phyloP scores from a whole-genome alignment of 768 basidiomycete genomes.

The Amanita jacksonii region DNA sequence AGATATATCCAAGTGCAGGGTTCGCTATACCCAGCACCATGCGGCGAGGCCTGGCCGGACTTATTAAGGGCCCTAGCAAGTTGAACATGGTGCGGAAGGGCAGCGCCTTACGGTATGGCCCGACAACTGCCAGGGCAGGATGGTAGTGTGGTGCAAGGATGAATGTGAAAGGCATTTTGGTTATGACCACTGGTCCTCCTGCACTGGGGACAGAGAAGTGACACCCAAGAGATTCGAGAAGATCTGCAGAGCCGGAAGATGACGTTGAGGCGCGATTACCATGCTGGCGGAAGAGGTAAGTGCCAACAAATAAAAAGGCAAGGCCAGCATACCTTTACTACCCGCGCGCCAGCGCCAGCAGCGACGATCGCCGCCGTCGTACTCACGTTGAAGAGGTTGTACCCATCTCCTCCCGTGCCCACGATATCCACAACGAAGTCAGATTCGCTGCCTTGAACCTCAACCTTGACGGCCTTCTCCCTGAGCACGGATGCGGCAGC shows the following conservation, averaged over 20 bases:
- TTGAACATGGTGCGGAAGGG: constrained; percentile 98
- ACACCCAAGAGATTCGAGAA: constrained; percentile 79
- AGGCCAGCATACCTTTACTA: constrained; percentile 64
- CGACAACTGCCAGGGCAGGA: constrained; percentile 71
- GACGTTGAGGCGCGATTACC: constrained; percentile 89
- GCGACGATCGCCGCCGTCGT: constrained; percentile 92
- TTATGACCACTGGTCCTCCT: constrained; percentile 45
- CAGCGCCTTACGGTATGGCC: constrained; percentile 75
- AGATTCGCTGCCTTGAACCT: constrained; percentile 43
- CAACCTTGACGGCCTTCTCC: constrained; percentile 54
- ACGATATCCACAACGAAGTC: constrained; percentile 75
- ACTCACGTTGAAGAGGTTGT: constrained; percentile 95
- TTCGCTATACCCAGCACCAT: constrained; percentile 92
- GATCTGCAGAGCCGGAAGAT: constrained; percentile 87
- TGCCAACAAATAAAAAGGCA: not conserved
- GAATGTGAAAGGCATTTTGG: constrained; percentile 77
- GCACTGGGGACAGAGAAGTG: constrained; percentile 58
- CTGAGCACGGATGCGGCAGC: constrained; percentile 71
- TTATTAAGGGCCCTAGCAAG: constrained; percentile 87
- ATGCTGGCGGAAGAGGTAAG: constrained; percentile 48
- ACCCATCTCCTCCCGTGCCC: constrained; percentile 91
- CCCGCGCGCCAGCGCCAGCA: constrained; percentile 87
- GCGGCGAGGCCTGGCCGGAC: constrained; percentile 76
- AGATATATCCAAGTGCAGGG: constrained; percentile 69
- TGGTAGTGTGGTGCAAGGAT: constrained; percentile 94